These are phyloP conservation scores for Monosporascus sp. DNA, from an alignment of 2,329 filamentous ascomycete species.

Conservation along the genomic window DNA sequence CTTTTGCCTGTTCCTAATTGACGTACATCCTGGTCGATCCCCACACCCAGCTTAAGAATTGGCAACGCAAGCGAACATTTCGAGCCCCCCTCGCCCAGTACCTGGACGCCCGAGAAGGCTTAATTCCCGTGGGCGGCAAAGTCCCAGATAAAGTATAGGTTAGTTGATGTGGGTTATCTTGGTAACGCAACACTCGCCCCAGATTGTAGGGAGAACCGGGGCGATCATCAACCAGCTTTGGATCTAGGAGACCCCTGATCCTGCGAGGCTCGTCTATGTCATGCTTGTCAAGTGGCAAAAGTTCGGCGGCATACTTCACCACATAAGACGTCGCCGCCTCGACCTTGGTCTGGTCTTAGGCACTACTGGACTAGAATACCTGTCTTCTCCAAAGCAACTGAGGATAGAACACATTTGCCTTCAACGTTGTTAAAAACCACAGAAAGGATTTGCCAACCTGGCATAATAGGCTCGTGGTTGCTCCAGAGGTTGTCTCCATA, in stretches of 20 bases:
- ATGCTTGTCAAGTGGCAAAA: constrained; percentile 14
- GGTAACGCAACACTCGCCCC: constrained; percentile 6
- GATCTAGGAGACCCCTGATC: constrained; percentile 14
- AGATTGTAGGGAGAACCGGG: constrained; percentile 16
- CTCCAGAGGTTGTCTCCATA: constrained; percentile 15
- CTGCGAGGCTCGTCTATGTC: constrained; percentile 13
- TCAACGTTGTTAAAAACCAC: constrained; percentile 10
- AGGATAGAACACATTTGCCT: constrained; percentile 11
- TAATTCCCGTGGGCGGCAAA: background rate
- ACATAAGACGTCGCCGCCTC: constrained; percentile 18
- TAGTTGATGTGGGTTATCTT: background rate
- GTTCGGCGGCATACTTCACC: constrained; percentile 9
- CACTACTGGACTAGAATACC: constrained; percentile 5
- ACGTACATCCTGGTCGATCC: constrained; percentile 16
- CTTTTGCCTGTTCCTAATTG: background rate
- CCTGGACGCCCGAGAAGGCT: constrained; percentile 15
- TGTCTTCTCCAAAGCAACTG: constrained; percentile 8
- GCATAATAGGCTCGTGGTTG: constrained; percentile 13
- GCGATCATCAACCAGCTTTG: constrained; percentile 12
- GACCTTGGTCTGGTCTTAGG: constrained; percentile 3
- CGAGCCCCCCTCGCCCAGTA: constrained; percentile 15
- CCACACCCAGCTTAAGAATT: constrained; percentile 12
- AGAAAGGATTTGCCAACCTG: constrained; percentile 16
- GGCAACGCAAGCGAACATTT: constrained; percentile 3
- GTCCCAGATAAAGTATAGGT: background rate